Base-by-base conservation (phyloP, 768 basidiomycete species). In the Lyophyllum semitale region DNA sequence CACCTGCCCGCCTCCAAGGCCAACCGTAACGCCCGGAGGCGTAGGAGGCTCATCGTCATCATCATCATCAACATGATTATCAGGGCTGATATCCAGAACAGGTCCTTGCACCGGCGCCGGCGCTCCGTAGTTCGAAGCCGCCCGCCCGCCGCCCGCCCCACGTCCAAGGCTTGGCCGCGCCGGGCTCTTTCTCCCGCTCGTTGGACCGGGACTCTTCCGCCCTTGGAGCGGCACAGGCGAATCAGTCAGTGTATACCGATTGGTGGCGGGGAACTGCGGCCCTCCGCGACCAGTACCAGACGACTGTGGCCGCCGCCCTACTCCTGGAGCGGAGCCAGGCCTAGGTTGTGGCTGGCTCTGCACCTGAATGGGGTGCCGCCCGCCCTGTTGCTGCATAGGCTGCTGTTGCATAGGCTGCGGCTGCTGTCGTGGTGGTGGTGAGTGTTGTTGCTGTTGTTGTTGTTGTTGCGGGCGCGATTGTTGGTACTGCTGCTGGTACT, bases 201-300 rank as follows among this genome's bases (percentile, higher is more conserved):
- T 51, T 15, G 58, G 46, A 13, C 63, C 61, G 22, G 56, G 59
- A 32, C 64, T 63, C 17, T 61, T 44, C 63, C 44, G n/a, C 23
- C 54, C 27, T 32, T 43, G 56, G 25, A 58, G 38, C 3, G 66
- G 63, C 2, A 55, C 50, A 60, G 63, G 25, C 68, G 75, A 70
- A 62, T 83, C 82, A 4, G 71, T 67, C 5, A 83, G 71, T 4
- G 78, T 78, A 63, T 83, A 83, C 17, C 82, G 72, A 33, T 81
- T 71, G 29, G 73, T 69, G 41, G 66, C 63, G 3, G 72, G 65
- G 58, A 74, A 73, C 43, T 71, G 73, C 35, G 67, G 63, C 17
- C 22, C 42, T 11, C 48, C 48, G n/a, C 40, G 53, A 8, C 45
- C 50, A 25, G 18, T 48, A 3, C 59, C 52, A 15, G 43, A 45